These are phyloP conservation scores for Candida insectorum DNA, from an alignment of 805 yeast species.

Conservation along the genomic window DNA sequence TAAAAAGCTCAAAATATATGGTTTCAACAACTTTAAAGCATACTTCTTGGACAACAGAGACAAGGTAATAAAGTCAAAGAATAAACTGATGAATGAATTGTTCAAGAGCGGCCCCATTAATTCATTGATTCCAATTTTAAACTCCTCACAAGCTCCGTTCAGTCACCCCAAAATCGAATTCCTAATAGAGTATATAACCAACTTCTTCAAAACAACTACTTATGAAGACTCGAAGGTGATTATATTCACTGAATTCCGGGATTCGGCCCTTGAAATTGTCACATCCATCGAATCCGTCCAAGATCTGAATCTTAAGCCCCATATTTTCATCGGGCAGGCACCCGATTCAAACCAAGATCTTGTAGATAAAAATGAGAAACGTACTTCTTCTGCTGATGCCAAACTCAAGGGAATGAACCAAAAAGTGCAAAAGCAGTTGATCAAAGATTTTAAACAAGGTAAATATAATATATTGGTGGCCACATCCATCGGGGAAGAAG, in stretches of 20 bases:
- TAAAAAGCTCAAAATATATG: conserved; percentile 73
- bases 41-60: conserved; percentile 62
- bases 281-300: conserved; percentile 48
- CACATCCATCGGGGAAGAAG: conserved; percentile 98
- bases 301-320: conserved; percentile 49
- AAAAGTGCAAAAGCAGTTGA: conserved; percentile 75
- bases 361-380: conserved; percentile 29
- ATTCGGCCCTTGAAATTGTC: conserved; percentile 85
- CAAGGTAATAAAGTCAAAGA: conserved; percentile 55
- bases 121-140: conserved; percentile 34
- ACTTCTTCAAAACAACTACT: conserved; percentile 46
- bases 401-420: conserved; percentile 87
- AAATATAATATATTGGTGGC: conserved; percentile 81
- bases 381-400: conserved; percentile 71
- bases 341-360: conserved; percentile 55
- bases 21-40: conserved; percentile 69
- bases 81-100: conserved; percentile 59
- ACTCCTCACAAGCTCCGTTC: conserved; percentile 11
- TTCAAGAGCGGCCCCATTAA: conserved; percentile 35
- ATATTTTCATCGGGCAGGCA: conserved; percentile 91
- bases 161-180: conserved; percentile 71
- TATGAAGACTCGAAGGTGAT: conserved; percentile 67
- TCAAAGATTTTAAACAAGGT: conserved; percentile 71
- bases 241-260: conserved; percentile 83
- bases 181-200: conserved; percentile 28